Evolutionary conservation across 2,329 filamentous ascomycete genomes (phyloP).

Genomic region (Blastomyces gilchristii): DNA sequence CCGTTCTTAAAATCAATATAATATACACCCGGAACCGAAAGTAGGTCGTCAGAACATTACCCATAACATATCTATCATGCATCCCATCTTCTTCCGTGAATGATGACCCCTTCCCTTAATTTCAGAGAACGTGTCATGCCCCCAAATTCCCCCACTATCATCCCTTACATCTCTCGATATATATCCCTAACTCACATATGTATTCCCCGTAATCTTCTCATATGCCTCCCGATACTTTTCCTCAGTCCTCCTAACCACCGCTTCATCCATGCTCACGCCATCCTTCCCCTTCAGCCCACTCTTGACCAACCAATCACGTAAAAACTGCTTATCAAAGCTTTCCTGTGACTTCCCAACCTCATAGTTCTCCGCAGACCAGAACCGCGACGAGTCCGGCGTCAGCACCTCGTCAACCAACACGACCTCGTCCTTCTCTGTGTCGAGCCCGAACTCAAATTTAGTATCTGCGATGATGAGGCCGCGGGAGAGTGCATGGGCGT

Average conservation of each 20-base stretch:
- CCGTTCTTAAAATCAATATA: background rate
- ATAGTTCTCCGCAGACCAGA: constrained; percentile 71
- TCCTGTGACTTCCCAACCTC: constrained; percentile 63
- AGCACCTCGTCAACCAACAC: constrained; percentile 76
- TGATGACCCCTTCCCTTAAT: background rate
- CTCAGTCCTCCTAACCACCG: constrained; percentile 58
- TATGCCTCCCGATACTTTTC: constrained; percentile 69
- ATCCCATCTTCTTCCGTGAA: background rate
- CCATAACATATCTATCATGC: background rate
- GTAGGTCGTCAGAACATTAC: background rate
- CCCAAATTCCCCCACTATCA: constrained; percentile 45
- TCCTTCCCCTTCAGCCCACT: constrained; percentile 66
- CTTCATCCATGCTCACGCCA: constrained; percentile 60
- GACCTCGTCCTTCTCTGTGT: constrained; percentile 54
- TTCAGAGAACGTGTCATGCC: background rate
- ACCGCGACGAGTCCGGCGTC: constrained; percentile 72
- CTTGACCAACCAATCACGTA: constrained; percentile 70
- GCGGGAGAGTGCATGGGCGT: constrained; percentile 35
- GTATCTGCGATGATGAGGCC: constrained; percentile 71
- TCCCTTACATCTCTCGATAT: constrained; percentile 66
- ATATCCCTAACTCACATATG: constrained; percentile 48
- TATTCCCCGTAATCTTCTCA: constrained; percentile 54
- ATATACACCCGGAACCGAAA: background rate
- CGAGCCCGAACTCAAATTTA: constrained; percentile 66
- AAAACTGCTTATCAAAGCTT: constrained; percentile 79